Evolutionary conservation across 1,284 basidiomycete genomes (phyloP), one percentile per base, ranked within the genome.

Genomic region (Tylopilus sp.): DNA sequence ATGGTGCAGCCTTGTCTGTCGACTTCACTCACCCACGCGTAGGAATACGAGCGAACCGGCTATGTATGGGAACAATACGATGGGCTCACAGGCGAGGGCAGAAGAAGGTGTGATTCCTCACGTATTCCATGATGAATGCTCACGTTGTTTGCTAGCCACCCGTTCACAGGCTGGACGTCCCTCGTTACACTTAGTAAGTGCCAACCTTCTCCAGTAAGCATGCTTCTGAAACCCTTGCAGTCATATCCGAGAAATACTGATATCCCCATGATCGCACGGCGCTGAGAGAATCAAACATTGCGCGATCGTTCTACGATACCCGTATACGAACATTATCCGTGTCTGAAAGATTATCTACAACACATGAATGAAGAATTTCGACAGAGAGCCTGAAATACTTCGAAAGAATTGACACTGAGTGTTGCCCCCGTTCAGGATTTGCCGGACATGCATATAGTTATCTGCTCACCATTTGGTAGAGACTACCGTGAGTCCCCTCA

Each of bases 21-120:
- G 49, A 53, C 45, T 43, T 46, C 40, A 25, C 47, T 59, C 16
- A 66, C 33, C 28, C n/a, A 49, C n/a, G 10, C 34, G 38, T 60
- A 94, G 88, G 92, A 97, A 69, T 97, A 93, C 66, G 74, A 89
- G 59, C 79, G 88, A 25, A 97, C 93, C 1, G 93, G 92, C 8
- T 95, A 92, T 65, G 90, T 93, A 10, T 97, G 94, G 92, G 94
- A 97, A 67, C 95, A 97, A 68, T 97, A 97, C 67, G 87, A 97
- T 64, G 73, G 92, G 0, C 69, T 74, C 9, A 90, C 82, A 10
- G 94, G 94, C 12, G 79, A 89, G 61, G 94, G 94, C 1, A 79
- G 78, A 62, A 74, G 93, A 71, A 93, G 89, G 90, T 83, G 57
- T 51, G 71, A 67, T 49, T 42, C 43, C 12, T 52, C 23, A 19